Evolutionary conservation across 2,329 filamentous ascomycete genomes (phyloP).

Genomic region (Dactylella cylindrospora): DNA sequence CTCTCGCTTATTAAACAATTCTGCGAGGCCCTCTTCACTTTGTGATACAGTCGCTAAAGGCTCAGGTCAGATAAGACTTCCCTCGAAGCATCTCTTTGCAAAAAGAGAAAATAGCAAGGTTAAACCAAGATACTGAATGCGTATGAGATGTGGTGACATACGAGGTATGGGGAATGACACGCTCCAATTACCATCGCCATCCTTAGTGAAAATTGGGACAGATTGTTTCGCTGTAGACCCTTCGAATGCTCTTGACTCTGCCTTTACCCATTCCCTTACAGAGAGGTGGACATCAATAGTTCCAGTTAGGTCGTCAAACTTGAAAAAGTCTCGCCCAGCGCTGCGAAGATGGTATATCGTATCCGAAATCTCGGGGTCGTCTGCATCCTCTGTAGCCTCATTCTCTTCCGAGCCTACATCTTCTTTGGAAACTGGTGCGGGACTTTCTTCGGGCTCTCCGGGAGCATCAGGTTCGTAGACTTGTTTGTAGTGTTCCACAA

Average conservation of each 20-base stretch:
- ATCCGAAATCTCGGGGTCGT: constrained; percentile 18
- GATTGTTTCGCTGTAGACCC: constrained; percentile 1
- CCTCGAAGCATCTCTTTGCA: not conserved
- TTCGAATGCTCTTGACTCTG: too few species aligned
- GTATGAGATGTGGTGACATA: not conserved
- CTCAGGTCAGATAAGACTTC: too few species aligned
- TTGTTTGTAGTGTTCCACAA: constrained; percentile 15
- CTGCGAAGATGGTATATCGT: constrained; percentile 15
- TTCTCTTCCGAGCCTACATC: not conserved
- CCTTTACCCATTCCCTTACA: constrained; percentile 15
- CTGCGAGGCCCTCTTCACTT: not conserved
- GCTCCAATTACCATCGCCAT: constrained; percentile 1
- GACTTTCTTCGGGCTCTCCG: not conserved
- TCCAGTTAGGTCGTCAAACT: constrained; percentile 5
- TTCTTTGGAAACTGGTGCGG: not conserved
- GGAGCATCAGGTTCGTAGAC: not conserved
- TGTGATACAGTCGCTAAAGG: not conserved
- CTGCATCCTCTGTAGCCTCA: not conserved
- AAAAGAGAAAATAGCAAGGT: not conserved
- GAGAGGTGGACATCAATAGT: constrained; percentile 7
- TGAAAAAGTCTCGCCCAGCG: constrained; percentile 12
- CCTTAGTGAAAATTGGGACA: not conserved
- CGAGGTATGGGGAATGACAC: constrained; percentile 2
- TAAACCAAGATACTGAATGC: too few species aligned
- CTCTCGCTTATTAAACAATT: not conserved